Percentiles rank a stretch among this genome's conserved stretches.
Evolutionary conservation across 371 early-diverging fungal species (phyloP).

Genomic region (Lichtheimia ramosa): DNA sequence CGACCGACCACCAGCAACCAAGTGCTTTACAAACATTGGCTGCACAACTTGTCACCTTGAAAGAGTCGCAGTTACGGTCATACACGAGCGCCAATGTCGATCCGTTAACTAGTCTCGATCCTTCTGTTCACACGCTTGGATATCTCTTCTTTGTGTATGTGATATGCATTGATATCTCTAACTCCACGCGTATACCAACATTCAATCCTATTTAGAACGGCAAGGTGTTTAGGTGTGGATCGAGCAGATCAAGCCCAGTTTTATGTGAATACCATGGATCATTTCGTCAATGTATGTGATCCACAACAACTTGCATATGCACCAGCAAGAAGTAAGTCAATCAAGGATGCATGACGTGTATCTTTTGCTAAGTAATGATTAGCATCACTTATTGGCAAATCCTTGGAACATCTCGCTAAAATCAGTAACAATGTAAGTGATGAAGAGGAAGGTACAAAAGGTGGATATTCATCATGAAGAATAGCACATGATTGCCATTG

Average conservation of each 20-base stretch:
- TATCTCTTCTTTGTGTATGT: conserved; percentile 66
- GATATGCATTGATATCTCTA: neutral
- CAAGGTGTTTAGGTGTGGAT: conserved; percentile 37
- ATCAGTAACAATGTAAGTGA: conserved; percentile 24
- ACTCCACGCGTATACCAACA: neutral
- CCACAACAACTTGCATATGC: conserved; percentile 39
- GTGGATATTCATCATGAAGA: neutral
- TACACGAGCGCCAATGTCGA: conserved; percentile 44
- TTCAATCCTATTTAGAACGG: conserved; percentile 28
- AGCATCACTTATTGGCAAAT: conserved; percentile 49
- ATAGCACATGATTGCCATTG: conserved; percentile 47
- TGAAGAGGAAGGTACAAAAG: neutral
- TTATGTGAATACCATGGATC: conserved; percentile 24
- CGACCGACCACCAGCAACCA: conserved; percentile 16
- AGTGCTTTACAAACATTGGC: conserved; percentile 2
- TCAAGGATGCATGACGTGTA: neutral
- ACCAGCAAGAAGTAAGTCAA: conserved; percentile 42
- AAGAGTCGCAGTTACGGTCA: conserved; percentile 28
- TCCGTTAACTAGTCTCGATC: conserved; percentile 61
- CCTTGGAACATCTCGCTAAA: conserved; percentile 42
- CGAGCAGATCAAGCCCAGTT: conserved; percentile 24
- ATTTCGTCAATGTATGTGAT: conserved; percentile 54
- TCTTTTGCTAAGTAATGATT: neutral
- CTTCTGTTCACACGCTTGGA: conserved; percentile 49
- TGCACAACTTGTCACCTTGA: neutral